phyloP scores from a whole-genome alignment of 176 grass and related monocot genomes.

The Dactylis glomerata region DNA sequence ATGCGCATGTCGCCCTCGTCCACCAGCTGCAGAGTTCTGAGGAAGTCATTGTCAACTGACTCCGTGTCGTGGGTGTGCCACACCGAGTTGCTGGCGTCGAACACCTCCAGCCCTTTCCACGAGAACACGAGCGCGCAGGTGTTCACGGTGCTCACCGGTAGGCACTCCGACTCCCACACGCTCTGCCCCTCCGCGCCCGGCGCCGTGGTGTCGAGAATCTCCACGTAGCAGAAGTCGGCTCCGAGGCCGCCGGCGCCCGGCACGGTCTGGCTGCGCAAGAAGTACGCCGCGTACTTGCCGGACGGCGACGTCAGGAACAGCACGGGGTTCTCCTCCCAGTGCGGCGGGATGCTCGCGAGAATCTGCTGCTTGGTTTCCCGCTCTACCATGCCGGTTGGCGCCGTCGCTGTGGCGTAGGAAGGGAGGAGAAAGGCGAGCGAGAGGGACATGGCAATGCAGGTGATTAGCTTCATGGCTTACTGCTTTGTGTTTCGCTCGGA shows the following conservation, averaged over 20 bases:
- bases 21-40: slow-evolving; percentile 70
- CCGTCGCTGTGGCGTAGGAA: neutral
- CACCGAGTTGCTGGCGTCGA: slow-evolving; percentile 76
- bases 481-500: neutral
- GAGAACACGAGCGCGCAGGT: slow-evolving; percentile 74
- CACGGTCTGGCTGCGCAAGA: slow-evolving; percentile 50
- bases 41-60: slow-evolving; percentile 52
- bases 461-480: slow-evolving; percentile 26
- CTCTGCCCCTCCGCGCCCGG: slow-evolving; percentile 37
- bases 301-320: slow-evolving; percentile 71
- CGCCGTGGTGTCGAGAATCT: slow-evolving; percentile 56
- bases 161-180: slow-evolving; percentile 95
- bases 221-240: slow-evolving; percentile 88
- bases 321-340: slow-evolving; percentile 44
- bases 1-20: slow-evolving; percentile 97
- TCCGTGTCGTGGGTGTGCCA: slow-evolving; percentile 62
- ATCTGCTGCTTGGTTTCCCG: slow-evolving; percentile 82
- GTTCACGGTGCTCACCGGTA: slow-evolving; percentile 69
- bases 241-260: slow-evolving; percentile 70
- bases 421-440: slow-evolving; percentile 13
- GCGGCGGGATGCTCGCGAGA: slow-evolving; percentile 69
- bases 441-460: slow-evolving; percentile 14
- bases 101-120: slow-evolving; percentile 75
- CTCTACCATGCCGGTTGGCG: slow-evolving; percentile 46
- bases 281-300: slow-evolving; percentile 64